Evolutionary conservation across 805 yeast species (phyloP), one percentile per base, ranked within the genome.

Genomic region (Lipomyces lipofer): DNA sequence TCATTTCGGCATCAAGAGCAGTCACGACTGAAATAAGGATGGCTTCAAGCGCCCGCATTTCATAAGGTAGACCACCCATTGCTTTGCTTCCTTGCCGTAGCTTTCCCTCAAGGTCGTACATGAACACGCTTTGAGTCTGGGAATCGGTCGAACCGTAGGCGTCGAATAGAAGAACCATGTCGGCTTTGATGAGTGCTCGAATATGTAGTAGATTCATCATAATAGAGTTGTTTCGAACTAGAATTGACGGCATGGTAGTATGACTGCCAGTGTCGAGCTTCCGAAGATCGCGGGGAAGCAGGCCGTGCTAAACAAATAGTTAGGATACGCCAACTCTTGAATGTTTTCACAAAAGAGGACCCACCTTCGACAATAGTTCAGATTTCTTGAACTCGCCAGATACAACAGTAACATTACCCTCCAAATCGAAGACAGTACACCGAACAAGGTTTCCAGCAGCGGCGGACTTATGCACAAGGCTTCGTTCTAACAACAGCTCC

Each of bases 211-310:
- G 71, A 67, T 90, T 91, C 46, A 94, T 82, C 50, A 94, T 73
- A 17, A 92, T 86, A 49, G 95, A 85, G 59, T 80, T 79, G 24
- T 80, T 77, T 55, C 97, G 78, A 21, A 90, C 89, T 56, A 91
- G 83, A 43, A 94, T 85, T 17, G 89, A 82, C 0, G 99, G 99
- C 2, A 91, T 91, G 19, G 92, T 88, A 69, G 89, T 96, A 51
- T 85, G 76, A 24, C 84, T 77, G 30, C 87, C 84, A 53, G 87
- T 80, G 46, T 92, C 98, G 49, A 92, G 84, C 66, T 91, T 92
- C 19, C 99, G 75, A 62, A 92, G 73, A 69, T 92, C 99, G 68
- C 99, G 76, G 0, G 98, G 97, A 54, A 86, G 81, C 24, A 92
- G 70, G 10, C 88, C 88, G 67, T 91, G 88, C 59, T 59, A 32